Evolutionary conservation across 2,329 filamentous ascomycete species (phyloP).

Genomic region (Paecilomyces sp.): DNA sequence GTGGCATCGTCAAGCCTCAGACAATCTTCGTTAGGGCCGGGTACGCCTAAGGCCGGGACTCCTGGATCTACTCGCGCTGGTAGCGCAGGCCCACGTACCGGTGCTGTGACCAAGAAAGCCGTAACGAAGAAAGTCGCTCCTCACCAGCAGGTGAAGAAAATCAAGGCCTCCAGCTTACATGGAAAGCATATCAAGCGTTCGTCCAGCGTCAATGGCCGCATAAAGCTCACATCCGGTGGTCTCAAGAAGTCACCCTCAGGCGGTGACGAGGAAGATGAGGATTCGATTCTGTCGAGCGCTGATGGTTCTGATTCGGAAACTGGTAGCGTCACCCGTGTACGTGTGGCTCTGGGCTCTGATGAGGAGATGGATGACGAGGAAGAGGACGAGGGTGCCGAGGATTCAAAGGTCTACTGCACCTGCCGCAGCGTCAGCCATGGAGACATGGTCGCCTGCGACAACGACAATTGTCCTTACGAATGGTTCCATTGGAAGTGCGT

Average conservation of each 20-base stretch:
- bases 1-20: conserved; percentile 49
- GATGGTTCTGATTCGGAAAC: conserved; percentile 43
- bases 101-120: conserved; percentile 36
- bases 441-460: conserved; percentile 63
- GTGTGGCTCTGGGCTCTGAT: conserved; percentile 18
- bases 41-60: conserved; percentile 56
- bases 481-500: conserved; percentile 64
- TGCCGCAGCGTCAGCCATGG: conserved; percentile 60
- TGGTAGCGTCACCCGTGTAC: conserved; percentile 17
- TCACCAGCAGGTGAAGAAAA: conserved; percentile 42
- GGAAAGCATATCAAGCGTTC: conserved; percentile 36
- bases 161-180: conserved; percentile 23
- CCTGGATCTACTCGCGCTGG: conserved; percentile 48
- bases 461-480: conserved; percentile 56
- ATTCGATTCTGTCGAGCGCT: conserved; percentile 47
- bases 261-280: conserved; percentile 42
- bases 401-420: conserved; percentile 59
- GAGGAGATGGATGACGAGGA: conserved; percentile 41
- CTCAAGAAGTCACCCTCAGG: conserved; percentile 37
- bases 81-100: conserved; percentile 48
- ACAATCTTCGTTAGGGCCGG: conserved; percentile 55
- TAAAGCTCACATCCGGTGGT: conserved; percentile 18
- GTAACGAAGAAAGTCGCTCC: conserved; percentile 49
- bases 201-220: conserved; percentile 31
- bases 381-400: conserved; percentile 46